Evolutionary conservation across 768 basidiomycete genomes (phyloP), one percentile per base, ranked within the genome.

Genomic region (Kwoniella europaea): DNA sequence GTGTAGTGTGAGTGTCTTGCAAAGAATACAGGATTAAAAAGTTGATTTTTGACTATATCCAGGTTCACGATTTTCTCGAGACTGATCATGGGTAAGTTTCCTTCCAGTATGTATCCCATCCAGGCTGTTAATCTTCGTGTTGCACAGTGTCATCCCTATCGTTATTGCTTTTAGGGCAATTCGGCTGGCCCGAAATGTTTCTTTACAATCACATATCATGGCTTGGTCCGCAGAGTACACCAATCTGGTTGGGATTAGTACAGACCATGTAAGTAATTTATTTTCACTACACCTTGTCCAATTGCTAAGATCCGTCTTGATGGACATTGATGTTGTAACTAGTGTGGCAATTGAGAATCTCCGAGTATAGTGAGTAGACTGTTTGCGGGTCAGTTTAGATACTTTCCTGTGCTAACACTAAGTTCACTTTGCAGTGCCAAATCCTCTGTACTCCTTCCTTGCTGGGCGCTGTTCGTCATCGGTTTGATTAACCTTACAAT

Each of bases 211-310:
- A 66, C 22, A 16, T 72, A 2, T 55, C 70, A 0, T 80, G 76
- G 79, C 67, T 80, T 6, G 79, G 79, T 18, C 71, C 79, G 4
- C 74, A 77, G 52, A 75, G 71, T 53, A 77, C 79, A 3, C 74
- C 79, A 2, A 18, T 80, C 4, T 65, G 56, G 43, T 27, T 76
- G 13, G 79, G 79, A 4, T 18, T 56, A 9, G 24, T 74, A 6
- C 71, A 80, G 55, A n/a, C 63, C 7, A 66, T 80, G 79, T 80
- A 44, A 71, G 79, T 69, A 9, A 35, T 35, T 9, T 35, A 6
- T 9, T 6, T 6, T 35, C 35, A 35, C 7, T 35, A 6, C 7
- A 6, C 35, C 35, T 35, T 35, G 55, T 29, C 2, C 4, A 27
- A 27, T 27, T 27, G n/a, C 35, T 61, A 52, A 63, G n/a, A 56